phyloP scores from a whole-genome alignment of 1,284 basidiomycete species.

The Polyporus tsugae region DNA sequence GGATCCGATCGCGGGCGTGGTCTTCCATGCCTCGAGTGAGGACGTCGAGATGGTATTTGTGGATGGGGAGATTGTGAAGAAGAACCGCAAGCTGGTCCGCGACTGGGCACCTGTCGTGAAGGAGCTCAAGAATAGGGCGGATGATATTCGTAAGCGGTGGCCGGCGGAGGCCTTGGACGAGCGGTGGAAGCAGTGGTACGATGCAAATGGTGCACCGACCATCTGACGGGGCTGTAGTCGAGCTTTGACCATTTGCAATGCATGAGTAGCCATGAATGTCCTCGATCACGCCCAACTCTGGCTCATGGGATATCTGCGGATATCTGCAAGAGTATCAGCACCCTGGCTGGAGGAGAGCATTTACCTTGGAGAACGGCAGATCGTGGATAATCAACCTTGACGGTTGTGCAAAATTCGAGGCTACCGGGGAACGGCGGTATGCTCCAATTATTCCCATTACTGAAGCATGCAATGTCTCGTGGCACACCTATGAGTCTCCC shows the following conservation, averaged over 20 bases:
- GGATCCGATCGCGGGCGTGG: constrained; percentile 43
- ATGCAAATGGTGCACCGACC: constrained; percentile 30
- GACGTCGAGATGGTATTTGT: constrained; percentile 46
- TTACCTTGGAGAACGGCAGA: neutral
- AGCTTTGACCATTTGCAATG: neutral
- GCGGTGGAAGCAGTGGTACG: constrained; percentile 37
- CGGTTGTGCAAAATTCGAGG: neutral
- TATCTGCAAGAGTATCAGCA: neutral
- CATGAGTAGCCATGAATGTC: neutral
- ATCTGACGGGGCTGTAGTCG: neutral
- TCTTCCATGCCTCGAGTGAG: constrained; percentile 43
- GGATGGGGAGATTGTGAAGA: constrained; percentile 45
- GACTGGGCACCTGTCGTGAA: constrained; percentile 40
- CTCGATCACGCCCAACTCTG: neutral
- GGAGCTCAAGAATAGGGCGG: constrained; percentile 58
- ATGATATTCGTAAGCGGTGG: constrained; percentile 59
- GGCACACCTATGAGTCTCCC: constrained; percentile 21
- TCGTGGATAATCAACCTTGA: neutral
- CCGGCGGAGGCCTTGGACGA: constrained; percentile 38
- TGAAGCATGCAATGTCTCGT: constrained; percentile 19
- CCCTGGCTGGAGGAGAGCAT: neutral
- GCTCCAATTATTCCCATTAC: constrained; percentile 22
- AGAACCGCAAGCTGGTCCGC: constrained; percentile 37
- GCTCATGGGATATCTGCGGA: neutral
- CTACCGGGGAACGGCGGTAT: neutral